Evolutionary conservation across 352 stramenopile genomes (phyloP), one percentile per base, ranked within the genome.

Genomic region (Phytophthora pini): DNA sequence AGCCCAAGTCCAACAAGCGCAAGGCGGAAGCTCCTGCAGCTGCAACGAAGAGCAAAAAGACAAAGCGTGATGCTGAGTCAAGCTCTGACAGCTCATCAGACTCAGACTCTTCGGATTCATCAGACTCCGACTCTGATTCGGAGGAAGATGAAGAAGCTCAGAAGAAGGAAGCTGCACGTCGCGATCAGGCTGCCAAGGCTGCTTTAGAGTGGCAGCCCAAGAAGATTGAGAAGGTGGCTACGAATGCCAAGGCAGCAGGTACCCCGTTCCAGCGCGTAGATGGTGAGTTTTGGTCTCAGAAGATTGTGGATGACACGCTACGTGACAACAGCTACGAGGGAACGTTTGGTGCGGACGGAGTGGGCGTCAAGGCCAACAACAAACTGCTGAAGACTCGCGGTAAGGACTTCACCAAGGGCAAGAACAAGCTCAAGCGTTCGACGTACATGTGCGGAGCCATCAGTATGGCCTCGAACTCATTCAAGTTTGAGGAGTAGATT

Each of bases 381-480:
- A 98, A 99, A 56, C 84, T 99, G 32, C 77, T 99, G 53, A 97
- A 98, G 62, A 97, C 99, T 47, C 89, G 97, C 60, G 98, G 98
- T 39, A 99, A 99, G 80, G 97, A 99, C 77, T 99, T 99, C 73
- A 97, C 97, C 47, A 97, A 99, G 61, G 98, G 99, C 68, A 99
- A 99, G 84, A 99, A 98, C 63, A 99, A 99, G 82, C 97, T 98
- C 78, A 99, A 99, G 88, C 88, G 98, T 54, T 94, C 95, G 45
- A 97, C 82, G 56, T 99, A 99, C 84, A 92, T 96, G 76, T 97
- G 95, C 47, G 96, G 96, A 40, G 70, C 82, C 43, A 99, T 99
- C 66, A 91, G 87, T 49, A 93, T 98, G 83, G 89, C 71, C 5
- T 97, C 90, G 56, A 97, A 98, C 74, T 98, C 89, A 71, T 97